A percentile compares a stretch with the other conserved stretches of the same genome.
phyloP scores from a whole-genome alignment of 345 rosid species.

The Capsella bursapastoris region DNA sequence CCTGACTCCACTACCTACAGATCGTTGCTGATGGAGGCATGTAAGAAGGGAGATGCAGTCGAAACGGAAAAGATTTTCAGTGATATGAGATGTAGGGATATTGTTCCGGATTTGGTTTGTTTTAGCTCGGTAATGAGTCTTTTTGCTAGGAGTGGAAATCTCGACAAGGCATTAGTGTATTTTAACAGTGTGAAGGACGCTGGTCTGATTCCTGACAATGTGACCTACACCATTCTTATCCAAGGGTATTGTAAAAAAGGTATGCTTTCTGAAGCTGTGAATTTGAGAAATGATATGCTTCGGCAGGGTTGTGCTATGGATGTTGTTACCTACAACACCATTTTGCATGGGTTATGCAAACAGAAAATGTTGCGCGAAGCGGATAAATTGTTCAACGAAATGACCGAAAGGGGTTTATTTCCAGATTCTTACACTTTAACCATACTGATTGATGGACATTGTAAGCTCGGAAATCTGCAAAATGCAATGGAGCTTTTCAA shows the following conservation, averaged over 20 bases:
- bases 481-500: slow-evolving; percentile 59
- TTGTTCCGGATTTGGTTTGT: slow-evolving; percentile 75
- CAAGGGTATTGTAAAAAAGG: slow-evolving; percentile 74
- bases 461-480: slow-evolving; percentile 74
- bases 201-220: slow-evolving; percentile 70
- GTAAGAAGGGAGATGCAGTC: slow-evolving; percentile 55
- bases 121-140: slow-evolving; percentile 63
- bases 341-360: slow-evolving; percentile 79
- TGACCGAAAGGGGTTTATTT: slow-evolving; percentile 63
- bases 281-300: slow-evolving; percentile 69
- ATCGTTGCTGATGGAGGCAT: slow-evolving; percentile 66
- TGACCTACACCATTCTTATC: slow-evolving; percentile 75
- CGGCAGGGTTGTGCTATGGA: slow-evolving; percentile 73
- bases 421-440: slow-evolving; percentile 81
- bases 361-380: slow-evolving; percentile 70
- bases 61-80: slow-evolving; percentile 61
- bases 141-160: slow-evolving; percentile 53
- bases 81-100: slow-evolving; percentile 54
- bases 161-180: slow-evolving; percentile 60
- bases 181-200: slow-evolving; percentile 55
- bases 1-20: slow-evolving; percentile 76
- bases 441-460: slow-evolving; percentile 72
- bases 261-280: slow-evolving; percentile 60
- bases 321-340: slow-evolving; percentile 72
- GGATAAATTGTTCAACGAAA: slow-evolving; percentile 64